Percentiles rank a stretch among this genome's conserved stretches.
Evolutionary conservation across 257 asterid genomes (phyloP).

Genomic region (Gynochthodes officinalis): DNA sequence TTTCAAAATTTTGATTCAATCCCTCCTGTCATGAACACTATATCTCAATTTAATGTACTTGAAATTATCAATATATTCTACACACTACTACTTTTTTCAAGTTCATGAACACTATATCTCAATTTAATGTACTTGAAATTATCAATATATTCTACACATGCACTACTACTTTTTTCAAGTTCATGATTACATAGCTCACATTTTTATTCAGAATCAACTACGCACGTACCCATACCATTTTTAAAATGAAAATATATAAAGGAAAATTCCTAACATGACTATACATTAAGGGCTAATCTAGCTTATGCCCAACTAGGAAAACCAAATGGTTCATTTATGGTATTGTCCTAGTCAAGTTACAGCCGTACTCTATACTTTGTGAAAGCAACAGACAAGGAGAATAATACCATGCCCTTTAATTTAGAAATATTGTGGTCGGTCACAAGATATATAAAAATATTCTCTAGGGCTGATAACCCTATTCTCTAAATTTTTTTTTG

Average conservation of each 20-base stretch:
- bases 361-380: not conserved
- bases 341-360: not conserved
- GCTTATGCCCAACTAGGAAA: not conserved
- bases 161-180: no score
- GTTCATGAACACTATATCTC: no score
- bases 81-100: no score
- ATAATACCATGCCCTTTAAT: not conserved
- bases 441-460: constrained; percentile 1
- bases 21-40: constrained; percentile 1
- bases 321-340: not conserved
- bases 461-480: not conserved
- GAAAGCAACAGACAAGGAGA: constrained; percentile 19
- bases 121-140: not conserved
- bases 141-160: not conserved
- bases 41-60: not conserved
- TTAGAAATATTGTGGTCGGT: not conserved
- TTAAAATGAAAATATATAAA: not conserved
- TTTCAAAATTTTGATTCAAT: not conserved
- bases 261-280: no score
- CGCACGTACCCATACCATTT: no score
- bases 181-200: no score
- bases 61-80: not conserved
- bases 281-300: no score
- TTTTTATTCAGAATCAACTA: no score
- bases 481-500: no score